Evolutionary conservation across 2,329 filamentous ascomycete species (phyloP), one percentile per base, ranked within the genome.

Genomic region (Pyrenophora teres): DNA sequence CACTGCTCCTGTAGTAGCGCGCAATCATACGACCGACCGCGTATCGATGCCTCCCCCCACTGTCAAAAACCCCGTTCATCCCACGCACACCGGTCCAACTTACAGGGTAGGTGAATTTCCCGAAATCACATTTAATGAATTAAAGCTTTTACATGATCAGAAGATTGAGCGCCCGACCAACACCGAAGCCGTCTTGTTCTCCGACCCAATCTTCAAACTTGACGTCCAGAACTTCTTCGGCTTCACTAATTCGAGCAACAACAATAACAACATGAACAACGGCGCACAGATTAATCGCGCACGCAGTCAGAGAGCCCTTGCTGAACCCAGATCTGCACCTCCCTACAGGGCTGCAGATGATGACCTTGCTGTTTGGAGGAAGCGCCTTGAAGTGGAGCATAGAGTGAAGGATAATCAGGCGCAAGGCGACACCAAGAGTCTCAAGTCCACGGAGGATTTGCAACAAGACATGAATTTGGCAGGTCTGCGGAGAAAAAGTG

Each of bases 131-230:
- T 31, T 13, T 8, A 16, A 40, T n/a, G 5, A 6, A 18, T 9
- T 9, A n/a, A 13, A 31, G n/a, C 25, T 2, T 15, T 18, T n/a
- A 18, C 12, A 30, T 13, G 9, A 12, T 6, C 4, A 40, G 16
- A 16, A n/a, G 10, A 1, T 9, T 13, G 9, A 30, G 27, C 27
- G 12, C 18, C 23, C 25, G 19, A 3, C 2, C 39, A 8, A 18
- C 8, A 2, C 41, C 2, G 19, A 50, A 6, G 25, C 40, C 92
- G 54, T 92, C 90, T 52, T 57, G 36, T 64, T 57, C 54, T 42
- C 21, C 23, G 56, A 59, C 10, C 50, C 47, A 0, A n/a, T 21
- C 3, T 27, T 63, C 30, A 46, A 36, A 12, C 27, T 12, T n/a
- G 48, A 52, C 7, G 39, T 64, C 4, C 27, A 44, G 15, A 38